Evolutionary conservation across 306 rosid genomes (phyloP).

Genomic region (Acacia crassicarpa): DNA sequence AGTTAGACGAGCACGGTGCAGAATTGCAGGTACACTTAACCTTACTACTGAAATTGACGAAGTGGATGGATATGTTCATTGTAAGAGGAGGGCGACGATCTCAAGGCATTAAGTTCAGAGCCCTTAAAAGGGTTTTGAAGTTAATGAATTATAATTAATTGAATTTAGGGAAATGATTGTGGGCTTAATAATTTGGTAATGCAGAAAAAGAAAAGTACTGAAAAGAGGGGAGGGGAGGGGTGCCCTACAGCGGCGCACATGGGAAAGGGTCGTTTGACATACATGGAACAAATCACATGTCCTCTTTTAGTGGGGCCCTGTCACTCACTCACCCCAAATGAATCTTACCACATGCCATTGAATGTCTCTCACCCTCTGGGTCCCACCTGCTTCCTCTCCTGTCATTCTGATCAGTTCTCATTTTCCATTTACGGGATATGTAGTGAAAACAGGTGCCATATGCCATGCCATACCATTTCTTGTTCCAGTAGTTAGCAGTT

Average conservation of each 20-base stretch:
- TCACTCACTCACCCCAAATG: slow-evolving; percentile 26
- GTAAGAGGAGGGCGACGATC: neutral
- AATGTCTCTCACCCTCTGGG: slow-evolving; percentile 33
- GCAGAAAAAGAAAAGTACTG: neutral
- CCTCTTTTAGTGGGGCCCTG: slow-evolving; percentile 42
- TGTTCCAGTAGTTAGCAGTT: neutral
- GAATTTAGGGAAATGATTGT: neutral
- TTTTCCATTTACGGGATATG: neutral
- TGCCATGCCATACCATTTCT: neutral
- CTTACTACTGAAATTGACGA: neutral
- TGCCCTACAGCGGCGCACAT: slow-evolving; percentile 87
- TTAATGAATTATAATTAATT: neutral
- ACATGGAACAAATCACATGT: slow-evolving; percentile 78
- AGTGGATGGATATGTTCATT: neutral
- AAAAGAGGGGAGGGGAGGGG: slow-evolving; percentile 35
- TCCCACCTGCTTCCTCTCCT: slow-evolving; percentile 40
- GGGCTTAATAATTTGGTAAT: neutral
- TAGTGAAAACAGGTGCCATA: neutral
- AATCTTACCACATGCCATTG: slow-evolving; percentile 62
- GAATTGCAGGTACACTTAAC: neutral
- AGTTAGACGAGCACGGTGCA: neutral
- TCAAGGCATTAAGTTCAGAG: neutral
- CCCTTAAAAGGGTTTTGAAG: neutral
- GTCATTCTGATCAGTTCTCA: neutral
- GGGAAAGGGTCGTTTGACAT: slow-evolving; percentile 71